These are phyloP conservation scores for Diospyros lotus DNA, from an alignment of 148 eudicot species.

Conservation along the genomic window DNA sequence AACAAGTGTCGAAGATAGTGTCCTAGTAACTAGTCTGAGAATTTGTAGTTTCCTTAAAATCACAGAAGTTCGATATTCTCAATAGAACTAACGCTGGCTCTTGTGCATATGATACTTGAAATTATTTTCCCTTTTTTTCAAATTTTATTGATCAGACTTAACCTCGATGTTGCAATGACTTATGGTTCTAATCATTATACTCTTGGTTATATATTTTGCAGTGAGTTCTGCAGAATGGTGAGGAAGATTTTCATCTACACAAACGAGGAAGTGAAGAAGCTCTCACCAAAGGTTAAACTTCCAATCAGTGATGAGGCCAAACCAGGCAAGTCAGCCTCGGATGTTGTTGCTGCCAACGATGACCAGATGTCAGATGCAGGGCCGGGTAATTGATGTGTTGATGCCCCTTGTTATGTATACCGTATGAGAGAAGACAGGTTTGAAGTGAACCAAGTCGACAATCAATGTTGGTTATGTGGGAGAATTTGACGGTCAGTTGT, in stretches of 20 bases:
- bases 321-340: constrained; percentile 30
- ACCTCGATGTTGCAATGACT: neutral
- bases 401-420: neutral
- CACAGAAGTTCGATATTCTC: too few species aligned
- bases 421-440: too few species aligned
- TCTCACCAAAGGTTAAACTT: constrained; percentile 69
- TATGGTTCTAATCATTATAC: neutral
- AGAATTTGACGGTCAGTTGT: neutral
- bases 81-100: too few species aligned
- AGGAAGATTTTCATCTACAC: constrained; percentile 77
- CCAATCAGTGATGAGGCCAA: constrained; percentile 34
- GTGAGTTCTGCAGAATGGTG: constrained; percentile 94
- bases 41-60: too few species aligned
- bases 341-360: constrained; percentile 43
- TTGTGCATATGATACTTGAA: too few species aligned
- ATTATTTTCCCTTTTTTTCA: too few species aligned
- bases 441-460: too few species aligned
- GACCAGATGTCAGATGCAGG: constrained; percentile 57
- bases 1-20: too few species aligned
- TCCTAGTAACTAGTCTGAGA: too few species aligned
- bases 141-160: neutral
- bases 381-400: constrained; percentile 29
- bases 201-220: constrained; percentile 19
- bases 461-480: neutral
- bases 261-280: constrained; percentile 75